Conservation (phyloP, 2,329 filamentous ascomycete species). For the Dothideomycetes sp. region DNA sequence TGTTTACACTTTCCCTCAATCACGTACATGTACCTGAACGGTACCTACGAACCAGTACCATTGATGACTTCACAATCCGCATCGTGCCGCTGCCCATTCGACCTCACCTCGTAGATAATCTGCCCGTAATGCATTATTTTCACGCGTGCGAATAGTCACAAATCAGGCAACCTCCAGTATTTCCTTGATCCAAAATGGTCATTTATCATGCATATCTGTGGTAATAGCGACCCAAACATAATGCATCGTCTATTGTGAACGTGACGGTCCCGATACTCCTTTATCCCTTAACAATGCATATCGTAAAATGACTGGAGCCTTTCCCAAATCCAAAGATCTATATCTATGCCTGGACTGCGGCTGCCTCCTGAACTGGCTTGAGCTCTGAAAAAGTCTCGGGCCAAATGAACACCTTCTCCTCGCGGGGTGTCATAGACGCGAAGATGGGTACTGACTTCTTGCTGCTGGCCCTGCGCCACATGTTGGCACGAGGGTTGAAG, state of each 20-base stretch:
- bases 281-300: too few species aligned
- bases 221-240: too few species aligned
- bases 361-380: conserved; percentile 5
- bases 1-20: too few species aligned
- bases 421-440: conserved; percentile 41
- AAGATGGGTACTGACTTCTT: conserved; percentile 42
- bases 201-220: too few species aligned
- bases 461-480: conserved; percentile 54
- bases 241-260: background rate
- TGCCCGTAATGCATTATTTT: too few species aligned
- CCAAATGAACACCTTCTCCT: conserved; percentile 55
- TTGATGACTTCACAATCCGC: background rate
- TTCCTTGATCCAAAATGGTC: too few species aligned
- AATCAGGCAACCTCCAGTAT: too few species aligned
- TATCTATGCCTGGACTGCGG: too few species aligned
- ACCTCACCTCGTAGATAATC: background rate
- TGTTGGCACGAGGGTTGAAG: conserved; percentile 58
- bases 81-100: background rate
- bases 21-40: too few species aligned
- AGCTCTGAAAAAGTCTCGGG: conserved; percentile 40
- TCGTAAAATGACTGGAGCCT: too few species aligned
- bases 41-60: background rate
- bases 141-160: too few species aligned
- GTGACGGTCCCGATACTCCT: background rate
- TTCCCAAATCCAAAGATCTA: too few species aligned